Percentiles rank a stretch among this genome's conserved stretches.
Evolutionary conservation across 495 filamentous ascomycete genomes (phyloP).

Genomic region (Aspergillus ellipticus): DNA sequence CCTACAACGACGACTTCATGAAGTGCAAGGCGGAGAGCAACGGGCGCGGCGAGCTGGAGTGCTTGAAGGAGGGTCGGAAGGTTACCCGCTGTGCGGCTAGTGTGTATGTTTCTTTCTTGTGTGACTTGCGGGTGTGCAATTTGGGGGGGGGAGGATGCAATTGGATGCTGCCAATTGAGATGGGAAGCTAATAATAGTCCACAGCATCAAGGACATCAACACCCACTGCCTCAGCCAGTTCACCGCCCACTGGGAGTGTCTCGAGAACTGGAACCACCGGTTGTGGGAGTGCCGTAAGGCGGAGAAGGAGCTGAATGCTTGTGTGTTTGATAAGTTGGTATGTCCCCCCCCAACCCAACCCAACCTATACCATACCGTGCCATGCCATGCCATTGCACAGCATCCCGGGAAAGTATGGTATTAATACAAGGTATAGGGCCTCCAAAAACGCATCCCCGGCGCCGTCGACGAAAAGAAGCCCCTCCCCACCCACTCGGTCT

Average conservation of each 20-base stretch:
- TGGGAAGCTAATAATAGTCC: constrained; percentile 1
- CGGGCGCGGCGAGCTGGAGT: constrained; percentile 87
- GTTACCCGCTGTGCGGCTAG: constrained; percentile 94
- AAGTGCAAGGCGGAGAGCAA: constrained; percentile 91
- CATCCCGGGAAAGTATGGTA: background rate
- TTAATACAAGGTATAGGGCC: background rate
- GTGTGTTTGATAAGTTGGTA: constrained; percentile 94
- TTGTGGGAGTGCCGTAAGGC: constrained; percentile 80
- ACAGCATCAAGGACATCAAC: constrained; percentile 90
- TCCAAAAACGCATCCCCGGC: too few species aligned
- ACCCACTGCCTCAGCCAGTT: constrained; percentile 89
- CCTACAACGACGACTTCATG: constrained; percentile 99
- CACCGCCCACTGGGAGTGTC: constrained; percentile 86
- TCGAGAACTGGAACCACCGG: constrained; percentile 96
- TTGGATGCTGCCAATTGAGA: too few species aligned
- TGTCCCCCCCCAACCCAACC: constrained; percentile 24
- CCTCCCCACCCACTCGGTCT: background rate
- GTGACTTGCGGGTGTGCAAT: background rate
- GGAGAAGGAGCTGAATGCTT: constrained; percentile 83
- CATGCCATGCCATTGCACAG: too few species aligned
- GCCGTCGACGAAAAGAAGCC: background rate
- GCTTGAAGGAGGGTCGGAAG: constrained; percentile 91
- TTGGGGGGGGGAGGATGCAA: background rate
- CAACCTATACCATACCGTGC: background rate
- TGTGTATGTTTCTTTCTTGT: constrained; percentile 64